Base-by-base conservation (phyloP, 2,329 filamentous ascomycete genomes). In the Metarhizium brunneum region DNA sequence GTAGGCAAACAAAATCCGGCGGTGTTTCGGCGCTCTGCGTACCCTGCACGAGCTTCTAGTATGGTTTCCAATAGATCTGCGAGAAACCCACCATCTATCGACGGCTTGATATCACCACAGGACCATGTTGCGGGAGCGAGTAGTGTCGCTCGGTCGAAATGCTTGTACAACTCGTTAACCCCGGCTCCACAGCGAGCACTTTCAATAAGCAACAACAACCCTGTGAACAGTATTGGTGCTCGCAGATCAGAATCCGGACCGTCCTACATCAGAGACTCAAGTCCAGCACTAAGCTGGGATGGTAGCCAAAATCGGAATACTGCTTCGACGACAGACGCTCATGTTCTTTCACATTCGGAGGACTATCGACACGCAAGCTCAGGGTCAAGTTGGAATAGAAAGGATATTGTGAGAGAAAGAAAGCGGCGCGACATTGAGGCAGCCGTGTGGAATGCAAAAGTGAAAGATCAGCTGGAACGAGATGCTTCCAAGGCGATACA, bases 371-470 rank as follows among this genome's bases (percentile, higher is more conserved):
- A 63, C 1, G 56, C 61, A 6, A 56, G 58, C n/a, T 54, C 59
- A 5, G 57, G 47, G 10, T 66, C 65, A 14, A 55, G 63, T 5
- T 62, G 65, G 36, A 72, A 63, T 47, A 69, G 72, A 16, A 65
- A 65, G 18, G 72, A 74, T 6, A 67, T 65, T 49, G 73, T 75
- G 5, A 69, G 68, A 25, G 70, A 73, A 18, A 69, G 68, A 61
- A 75, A 73, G 57, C 65, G 66, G 53, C 65, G 71, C 16, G 73
- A 76, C 38, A 66, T 76, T 56, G 71, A 74, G 55, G 42, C 45
- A 11, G 67, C 69, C 4, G 58, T 66, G 5, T 61, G 65, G 7
- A 59, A 45, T 18, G 61, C 61, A 5, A 66, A 63, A 14, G 54
- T 63, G 18, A 63, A 60, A 29, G 60, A 59, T n/a, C 58, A 61